Evolutionary conservation across 306 rosid genomes (phyloP), one percentile per base, ranked within the genome.

Genomic region (Lathyrus aphaca): DNA sequence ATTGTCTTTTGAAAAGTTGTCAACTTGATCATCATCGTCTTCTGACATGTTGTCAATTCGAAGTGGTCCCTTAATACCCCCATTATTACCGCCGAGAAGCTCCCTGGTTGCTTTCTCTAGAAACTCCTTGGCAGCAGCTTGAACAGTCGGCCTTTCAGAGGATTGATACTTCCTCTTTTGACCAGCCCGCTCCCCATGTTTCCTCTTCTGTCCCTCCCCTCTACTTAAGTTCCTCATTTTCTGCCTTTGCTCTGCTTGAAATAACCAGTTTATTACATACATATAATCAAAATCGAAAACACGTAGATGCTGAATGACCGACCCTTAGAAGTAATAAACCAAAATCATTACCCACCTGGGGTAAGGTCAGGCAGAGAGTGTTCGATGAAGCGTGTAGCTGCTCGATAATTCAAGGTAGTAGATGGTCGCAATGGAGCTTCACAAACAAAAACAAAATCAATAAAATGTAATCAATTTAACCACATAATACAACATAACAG

Each of bases 321-420:
- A 55, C 64, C 49, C 9, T 46, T n/a, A 43, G 57, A 68, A 68
- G 58, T 50, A 60, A 4, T 12, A 38, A 57, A 70, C 19, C 46
- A 0, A 59, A 66, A 66, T 57, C 19, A 82, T 25, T 44, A 81
- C 85, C 51, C 69, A 94, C 99, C 96, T 75, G 66, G 57, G 21
- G 92, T 87, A 39, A 94, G 97, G 80, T 91, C 92, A 4, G 97
- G 99, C 78, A 94, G 79, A 71, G 97, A 87, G 78, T 89, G 92
- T 69, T 77, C 92, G 3, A 94, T 91, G 76, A 94, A 88, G 63
- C 99, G 97, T 3, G 89, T 85, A 27, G 99, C 97, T n/a, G 97
- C 99, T 75, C 72, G 86, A 75, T 74, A 55, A 70, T 94, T 88
- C 83, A 94, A 86, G 37, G 88, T 85, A 29, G 97, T 75, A 29